Base-by-base conservation (phyloP, 2,329 filamentous ascomycete genomes). In the Chaetothyriales sp. region DNA sequence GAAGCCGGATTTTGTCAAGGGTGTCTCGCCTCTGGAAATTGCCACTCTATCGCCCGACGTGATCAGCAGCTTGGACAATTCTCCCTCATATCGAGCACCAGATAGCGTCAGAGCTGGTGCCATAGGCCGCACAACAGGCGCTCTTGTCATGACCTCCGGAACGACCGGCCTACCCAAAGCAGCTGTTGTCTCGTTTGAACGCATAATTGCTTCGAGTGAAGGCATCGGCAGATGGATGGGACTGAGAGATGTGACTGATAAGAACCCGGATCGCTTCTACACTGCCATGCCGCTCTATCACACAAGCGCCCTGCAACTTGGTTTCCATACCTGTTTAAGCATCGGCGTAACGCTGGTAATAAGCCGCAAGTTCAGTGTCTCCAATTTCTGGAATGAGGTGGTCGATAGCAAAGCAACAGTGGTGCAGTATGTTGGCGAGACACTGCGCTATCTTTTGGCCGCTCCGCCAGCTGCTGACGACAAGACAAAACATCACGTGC, bases 71-170 rank as follows among this genome's bases (percentile, higher is more conserved):
- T 49, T 60, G n/a, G 44, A 56, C n/a, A 55, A 59, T 28, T 57
- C 54, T 43, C 57, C 57, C n/a, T 71, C 78, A 1, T 62, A 73
- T 19, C 75, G 84, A 4, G 73, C 76, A 32, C 73, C 81, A 10
- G 77, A 86, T 64, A 65, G 72, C 45, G 66, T 72, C 45, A 74
- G 81, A 53, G 66, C 68, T 46, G 73, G 78, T 15, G 65, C 73
- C 51, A 66, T 70, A 18, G 61, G 69, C 5, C 67, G 73, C 6
- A 75, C 79, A 52, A 79, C 86, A 70, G 82, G 78, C 1, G 73
- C 83, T 44, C 74, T 94, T 55, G 89, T 95, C 58, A 96, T 95
- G 69, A 98, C 92, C 0, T 90, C 84, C 0, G 90, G 90, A n/a
- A 96, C 92, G 0, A 96, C 92, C 0, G 85, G 84, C 0, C 73